These are phyloP conservation scores for Penicillium manginii DNA, from an alignment of 495 filamentous ascomycete species.

Conservation along the genomic window DNA sequence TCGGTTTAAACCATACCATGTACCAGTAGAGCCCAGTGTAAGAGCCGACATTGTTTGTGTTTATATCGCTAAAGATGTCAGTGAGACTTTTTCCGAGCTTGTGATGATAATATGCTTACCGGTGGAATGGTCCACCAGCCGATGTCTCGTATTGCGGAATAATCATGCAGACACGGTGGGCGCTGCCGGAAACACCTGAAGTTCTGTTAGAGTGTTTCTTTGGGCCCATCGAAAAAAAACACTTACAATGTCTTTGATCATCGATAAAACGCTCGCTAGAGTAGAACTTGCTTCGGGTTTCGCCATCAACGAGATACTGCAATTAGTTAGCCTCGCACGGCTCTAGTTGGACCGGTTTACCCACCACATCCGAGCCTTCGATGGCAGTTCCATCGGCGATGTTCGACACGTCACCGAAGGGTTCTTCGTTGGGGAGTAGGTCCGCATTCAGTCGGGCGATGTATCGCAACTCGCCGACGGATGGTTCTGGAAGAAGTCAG, in stretches of 20 bases:
- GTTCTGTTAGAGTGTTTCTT: slow-evolving; percentile 4
- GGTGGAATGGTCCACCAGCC: slow-evolving; percentile 55
- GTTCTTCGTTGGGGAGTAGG: slow-evolving; percentile 56
- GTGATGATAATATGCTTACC: slow-evolving; percentile 19
- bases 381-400: slow-evolving; percentile 51
- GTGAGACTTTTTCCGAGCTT: background rate
- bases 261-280: slow-evolving; percentile 69
- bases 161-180: slow-evolving; percentile 41
- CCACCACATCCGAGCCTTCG: slow-evolving; percentile 64
- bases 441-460: slow-evolving; percentile 63
- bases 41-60: slow-evolving; percentile 61
- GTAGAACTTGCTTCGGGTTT: slow-evolving; percentile 72
- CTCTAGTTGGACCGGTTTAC: background rate
- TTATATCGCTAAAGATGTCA: slow-evolving; percentile 56
- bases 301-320: slow-evolving; percentile 56
- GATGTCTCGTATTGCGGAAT: slow-evolving; percentile 49
- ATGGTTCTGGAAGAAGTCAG: slow-evolving; percentile 43
- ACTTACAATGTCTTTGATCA: slow-evolving; percentile 61
- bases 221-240: background rate
- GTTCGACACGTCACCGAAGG: slow-evolving; percentile 54
- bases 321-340: background rate
- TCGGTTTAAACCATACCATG: slow-evolving; percentile 45
- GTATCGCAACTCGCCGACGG: slow-evolving; percentile 64
- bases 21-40: slow-evolving; percentile 68
- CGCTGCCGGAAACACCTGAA: slow-evolving; percentile 35